Conservation (phyloP, 305 asterid species). For the Euphrasia arctica region DNA sequence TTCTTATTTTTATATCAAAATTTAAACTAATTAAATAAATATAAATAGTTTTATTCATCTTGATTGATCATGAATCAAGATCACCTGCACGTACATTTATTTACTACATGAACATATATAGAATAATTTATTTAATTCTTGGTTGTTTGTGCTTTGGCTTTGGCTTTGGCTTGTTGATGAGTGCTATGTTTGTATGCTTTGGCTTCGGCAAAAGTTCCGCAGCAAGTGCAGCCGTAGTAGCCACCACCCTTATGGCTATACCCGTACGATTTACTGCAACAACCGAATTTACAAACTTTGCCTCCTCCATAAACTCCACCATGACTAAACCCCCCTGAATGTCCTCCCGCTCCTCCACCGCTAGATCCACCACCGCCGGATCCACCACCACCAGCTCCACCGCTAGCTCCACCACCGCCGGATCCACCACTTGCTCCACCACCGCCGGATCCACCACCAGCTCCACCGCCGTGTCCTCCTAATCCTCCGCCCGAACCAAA, state of each 20-base stretch:
- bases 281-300: slow-evolving; percentile 32
- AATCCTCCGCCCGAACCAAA: neutral
- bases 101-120: neutral
- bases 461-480: slow-evolving; percentile 17
- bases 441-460: no score
- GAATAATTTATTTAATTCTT: neutral
- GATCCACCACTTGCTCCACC: no score
- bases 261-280: slow-evolving; percentile 36
- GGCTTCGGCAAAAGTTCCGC: slow-evolving; percentile 28
- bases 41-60: neutral
- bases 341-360: neutral
- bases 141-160: neutral
- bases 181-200: slow-evolving; percentile 20
- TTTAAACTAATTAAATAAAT: no score
- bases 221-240: slow-evolving; percentile 32
- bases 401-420: no score
- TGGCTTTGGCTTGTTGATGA: slow-evolving; percentile 1
- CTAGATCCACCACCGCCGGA: slow-evolving; percentile 6
- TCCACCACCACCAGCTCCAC: no score
- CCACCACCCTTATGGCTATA: slow-evolving; percentile 27
- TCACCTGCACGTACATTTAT: slow-evolving; percentile 22
- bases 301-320: slow-evolving; percentile 37
- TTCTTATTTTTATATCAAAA: no score
- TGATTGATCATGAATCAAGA: neutral
- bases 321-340: slow-evolving; percentile 26